Base-by-base conservation (phyloP, 2,329 filamentous ascomycete genomes). In the Aspergillus fumigatiaffinis region DNA sequence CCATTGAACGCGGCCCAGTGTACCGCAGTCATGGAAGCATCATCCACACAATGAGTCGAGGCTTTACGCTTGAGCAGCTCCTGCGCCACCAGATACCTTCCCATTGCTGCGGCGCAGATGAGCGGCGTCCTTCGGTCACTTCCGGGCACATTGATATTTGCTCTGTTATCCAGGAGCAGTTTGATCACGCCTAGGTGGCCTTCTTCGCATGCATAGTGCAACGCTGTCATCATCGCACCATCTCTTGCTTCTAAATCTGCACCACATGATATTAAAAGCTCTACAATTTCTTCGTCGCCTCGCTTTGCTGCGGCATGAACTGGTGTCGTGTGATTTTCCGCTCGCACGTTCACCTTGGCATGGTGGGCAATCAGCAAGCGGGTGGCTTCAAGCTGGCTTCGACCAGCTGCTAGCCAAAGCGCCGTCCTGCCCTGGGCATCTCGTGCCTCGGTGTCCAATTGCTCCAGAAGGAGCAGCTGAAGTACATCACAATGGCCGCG, bases 1-100 rank as follows among this genome's bases (percentile, higher is more conserved):
- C 73, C 73, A 51, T 73, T 74, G 56, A 66, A 74, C 6, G 69
- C 66, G 26, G 74, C 74, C 73, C 72, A 75, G 51, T 76, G 74
- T 21, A 76, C 52, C 0, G 71, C 67, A 8, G 71, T 73, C 73
- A 75, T 76, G 4, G 66, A 68, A 17, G 61, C 65, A 50, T 76
- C 71, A 51, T 71, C 72, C 1, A 58, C 56, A 41, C 59, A 59
- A 48, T 65, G 64, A 7, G 56, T 51, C 4, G 65, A 69, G 1
- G 73, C 71, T 53, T 68, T 74, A 49, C 63, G 66, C 47, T 69
- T 68, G 5, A 76, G 49, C 5, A 76, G 64, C 51, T 69, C 60
- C 26, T 70, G 61, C 6, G 69, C 69, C 23, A 65, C 66, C 25
- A 56, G 52, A 12, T 68, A 51, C 21, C 66, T 63, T 1, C 73